Conservation (phyloP, 148 eudicot genomes). For the Chenopodium quinoa region DNA sequence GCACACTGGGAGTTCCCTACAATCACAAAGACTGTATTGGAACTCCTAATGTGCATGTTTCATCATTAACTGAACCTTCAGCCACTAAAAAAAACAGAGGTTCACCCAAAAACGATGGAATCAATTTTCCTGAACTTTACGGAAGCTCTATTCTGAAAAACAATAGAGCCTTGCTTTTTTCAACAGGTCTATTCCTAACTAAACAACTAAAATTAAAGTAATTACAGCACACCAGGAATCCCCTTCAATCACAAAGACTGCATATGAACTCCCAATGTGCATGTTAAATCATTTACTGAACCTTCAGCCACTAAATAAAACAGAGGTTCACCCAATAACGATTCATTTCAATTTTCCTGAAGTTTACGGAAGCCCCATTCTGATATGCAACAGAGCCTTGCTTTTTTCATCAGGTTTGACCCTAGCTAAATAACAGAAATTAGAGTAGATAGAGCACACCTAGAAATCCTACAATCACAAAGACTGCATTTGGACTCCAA, state of each 20-base stretch:
- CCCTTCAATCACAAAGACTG: not conserved
- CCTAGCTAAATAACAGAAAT: not conserved
- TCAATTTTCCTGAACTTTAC: conserved; percentile 26
- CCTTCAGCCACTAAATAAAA: conserved; percentile 22
- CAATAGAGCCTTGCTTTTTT: conserved; percentile 50
- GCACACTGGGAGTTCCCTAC: not conserved
- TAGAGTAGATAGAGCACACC: not conserved
- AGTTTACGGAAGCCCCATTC: conserved; percentile 29
- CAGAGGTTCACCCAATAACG: conserved; percentile 40
- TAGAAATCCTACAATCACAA: not conserved
- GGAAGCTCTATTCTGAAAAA: conserved; percentile 33
- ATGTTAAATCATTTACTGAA: conserved; percentile 35
- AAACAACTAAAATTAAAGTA: not conserved
- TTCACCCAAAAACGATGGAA: conserved; percentile 37
- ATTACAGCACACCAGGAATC: not conserved
- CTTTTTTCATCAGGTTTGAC: conserved; percentile 54
- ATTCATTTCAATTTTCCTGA: conserved; percentile 26
- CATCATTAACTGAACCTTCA: conserved; percentile 36
- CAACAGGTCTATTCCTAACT: conserved; percentile 37
- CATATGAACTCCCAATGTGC: not conserved
- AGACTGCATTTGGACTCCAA: not conserved
- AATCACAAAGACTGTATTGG: not conserved
- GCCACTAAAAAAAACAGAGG: conserved; percentile 19
- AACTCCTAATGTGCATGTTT: not conserved
- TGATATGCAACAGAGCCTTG: conserved; percentile 44